Evolutionary conservation across 164 flowering plant species (phyloP), one percentile per base, ranked within the genome.

Genomic region (Liriodendron chinense): DNA sequence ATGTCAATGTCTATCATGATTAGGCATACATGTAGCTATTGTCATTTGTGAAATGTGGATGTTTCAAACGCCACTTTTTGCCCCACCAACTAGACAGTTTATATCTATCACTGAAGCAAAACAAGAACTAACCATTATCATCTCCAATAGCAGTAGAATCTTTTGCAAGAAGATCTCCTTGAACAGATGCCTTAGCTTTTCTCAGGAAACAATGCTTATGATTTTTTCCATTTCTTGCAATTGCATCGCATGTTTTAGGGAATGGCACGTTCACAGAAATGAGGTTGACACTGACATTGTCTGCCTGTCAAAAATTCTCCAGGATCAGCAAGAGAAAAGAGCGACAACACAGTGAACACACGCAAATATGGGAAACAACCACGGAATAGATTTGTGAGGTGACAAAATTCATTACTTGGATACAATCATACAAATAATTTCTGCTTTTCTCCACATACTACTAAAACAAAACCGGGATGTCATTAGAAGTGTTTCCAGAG

Each of bases 121-220:
- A 28, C 20, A 24, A 66, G 14, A 66, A 66, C 69, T 26, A 25
- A 66, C 69, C 69, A 66, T 14, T 34, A 66, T 25, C 4, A 66
- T 66, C 69, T 24, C 10, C 47, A 28, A 66, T 26, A 28, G 69
- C 47, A 66, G 47, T 14, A 66, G 43, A 66, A 26, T 66, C 69
- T 66, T 28, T 66, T 20, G 16, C 22, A 25, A 66, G 47, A 66
- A 66, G 18, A 66, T 66, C 47, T 66, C 69, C 69, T 66, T 66
- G 43, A 28, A 26, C 43, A 13, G 69, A 26, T 12, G 69, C 47
- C 69, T 66, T 66, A 16, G 8, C 69, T 7, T 66, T 66, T 66
- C 21, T 28, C 69, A 14, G 2, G n/a, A 66, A 25, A 18, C 69
- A 6, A 28, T 28, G 18, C 18, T 66, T 66, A 25, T 25, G 47